Evolutionary conservation across 1,284 basidiomycete genomes (phyloP), one percentile per base, ranked within the genome.

Genomic region (Coniophora puteana): DNA sequence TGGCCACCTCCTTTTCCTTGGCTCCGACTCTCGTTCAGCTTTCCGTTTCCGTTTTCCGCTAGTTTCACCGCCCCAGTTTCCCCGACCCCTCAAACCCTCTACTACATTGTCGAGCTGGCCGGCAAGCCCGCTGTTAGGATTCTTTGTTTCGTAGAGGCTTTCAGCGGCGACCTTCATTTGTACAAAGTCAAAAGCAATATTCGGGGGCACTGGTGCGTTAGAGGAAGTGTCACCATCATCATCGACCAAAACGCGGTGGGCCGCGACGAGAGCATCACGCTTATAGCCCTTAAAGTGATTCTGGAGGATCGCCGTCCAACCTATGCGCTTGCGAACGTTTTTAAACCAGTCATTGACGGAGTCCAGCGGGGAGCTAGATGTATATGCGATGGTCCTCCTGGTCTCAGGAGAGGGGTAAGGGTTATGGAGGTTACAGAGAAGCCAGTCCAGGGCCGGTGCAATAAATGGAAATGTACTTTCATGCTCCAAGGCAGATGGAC

Each of bases 331-430:
- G 0, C 78, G 65, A 1, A 56, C 57, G 13, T 71, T 69, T 14
- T 63, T 51, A 33, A 80, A 79, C 78, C 77, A 79, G 0, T 57
- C 53, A 25, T 68, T 67, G 26, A 80, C 51, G 2, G 68, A 56
- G 14, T 61, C 58, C 0, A 60, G 11, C 0, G 59, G 16, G 1
- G 48, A 56, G 1, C 52, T 48, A 0, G 63, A 49, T 1, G 38
- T 38, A 0, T 28, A 36, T 0, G 65, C 52, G 7, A 76, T 54
- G 0, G 34, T 27, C 8, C 51, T 45, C 24, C 68, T 67, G 0
- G 58, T 17, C 0, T 50, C 36, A 4, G 48, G 50, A 0, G 68
- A 49, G 0, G 76, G 76, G 39, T 78, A 80, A 0, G 78, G 77
- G 34, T 77, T 68, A 32, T 71, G 63, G 1, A 77, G 35, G 41